Conservation (phyloP, 345 rosid genomes). For the Populus ilicifolia region DNA sequence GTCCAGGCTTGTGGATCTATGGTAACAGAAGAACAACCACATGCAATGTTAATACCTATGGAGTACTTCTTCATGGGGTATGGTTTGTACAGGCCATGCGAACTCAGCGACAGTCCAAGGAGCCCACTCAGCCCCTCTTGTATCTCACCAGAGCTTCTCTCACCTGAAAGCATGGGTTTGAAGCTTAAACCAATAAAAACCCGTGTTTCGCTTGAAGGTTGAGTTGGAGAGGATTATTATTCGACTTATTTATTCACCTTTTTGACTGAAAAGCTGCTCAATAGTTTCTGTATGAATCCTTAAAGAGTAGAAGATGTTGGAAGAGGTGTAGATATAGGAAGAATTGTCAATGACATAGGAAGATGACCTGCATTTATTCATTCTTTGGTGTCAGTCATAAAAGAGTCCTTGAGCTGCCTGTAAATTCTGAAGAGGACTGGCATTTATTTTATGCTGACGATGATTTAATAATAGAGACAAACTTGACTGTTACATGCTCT, state of each 20-base stretch:
- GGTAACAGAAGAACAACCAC: conserved; percentile 35
- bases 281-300: conserved; percentile 4
- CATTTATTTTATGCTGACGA: conserved; percentile 22
- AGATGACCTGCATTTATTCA: conserved; percentile 17
- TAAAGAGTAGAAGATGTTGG: conserved; percentile 20
- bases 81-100: conserved; percentile 26
- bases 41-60: conserved; percentile 32
- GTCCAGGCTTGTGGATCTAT: conserved; percentile 34
- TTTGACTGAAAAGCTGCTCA: conserved; percentile 1
- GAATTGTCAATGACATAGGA: conserved; percentile 11
- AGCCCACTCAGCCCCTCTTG: conserved; percentile 33
- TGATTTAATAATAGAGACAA: conserved; percentile 20
- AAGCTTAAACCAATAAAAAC: conserved; percentile 30
- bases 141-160: conserved; percentile 32
- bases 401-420: conserved; percentile 20
- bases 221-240: neutral
- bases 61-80: conserved; percentile 34
- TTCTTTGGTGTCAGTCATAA: conserved; percentile 61
- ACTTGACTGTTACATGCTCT: neutral
- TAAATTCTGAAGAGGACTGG: conserved; percentile 24
- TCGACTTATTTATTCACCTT: neutral
- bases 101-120: conserved; percentile 25
- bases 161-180: conserved; percentile 36
- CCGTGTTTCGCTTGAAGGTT: conserved; percentile 7
- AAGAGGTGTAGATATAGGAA: conserved; percentile 30